A percentile compares a stretch with the other conserved stretches of the same genome.
Evolutionary conservation across 2,329 filamentous ascomycete genomes (phyloP).

Genomic region (Colletotrichum eremochloae): DNA sequence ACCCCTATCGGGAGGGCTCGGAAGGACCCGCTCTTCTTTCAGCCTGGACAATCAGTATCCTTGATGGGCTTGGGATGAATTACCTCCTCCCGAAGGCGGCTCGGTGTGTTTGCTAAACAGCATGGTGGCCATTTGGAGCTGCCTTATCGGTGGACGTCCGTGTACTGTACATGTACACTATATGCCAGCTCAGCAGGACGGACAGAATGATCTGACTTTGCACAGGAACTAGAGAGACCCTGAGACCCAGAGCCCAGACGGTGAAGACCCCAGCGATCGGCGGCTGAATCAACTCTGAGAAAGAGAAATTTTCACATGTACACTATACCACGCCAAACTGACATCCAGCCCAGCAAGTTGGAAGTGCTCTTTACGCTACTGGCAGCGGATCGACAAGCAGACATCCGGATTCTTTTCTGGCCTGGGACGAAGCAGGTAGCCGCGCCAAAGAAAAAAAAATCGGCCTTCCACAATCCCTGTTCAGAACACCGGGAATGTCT

Average conservation of each 20-base stretch:
- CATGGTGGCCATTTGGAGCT: constrained; percentile 15
- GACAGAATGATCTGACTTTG: background rate
- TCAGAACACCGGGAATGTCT: background rate
- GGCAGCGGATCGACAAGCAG: constrained; percentile 36
- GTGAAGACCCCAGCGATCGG: constrained; percentile 2
- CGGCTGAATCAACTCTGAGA: constrained; percentile 7
- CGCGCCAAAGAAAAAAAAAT: constrained; percentile 9
- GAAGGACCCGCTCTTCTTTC: constrained; percentile 37
- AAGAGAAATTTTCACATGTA: constrained; percentile 39
- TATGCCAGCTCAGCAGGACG: background rate
- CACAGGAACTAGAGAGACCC: background rate
- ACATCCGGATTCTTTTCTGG: constrained; percentile 30
- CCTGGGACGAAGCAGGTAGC: constrained; percentile 11
- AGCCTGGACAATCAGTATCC: constrained; percentile 16
- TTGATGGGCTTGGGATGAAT: constrained; percentile 2
- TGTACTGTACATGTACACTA: background rate
- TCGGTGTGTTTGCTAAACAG: constrained; percentile 28
- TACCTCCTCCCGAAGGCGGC: constrained; percentile 8
- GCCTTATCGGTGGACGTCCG: constrained; percentile 20
- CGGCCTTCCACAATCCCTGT: constrained; percentile 26
- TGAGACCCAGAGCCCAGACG: constrained; percentile 2
- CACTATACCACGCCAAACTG: constrained; percentile 19
- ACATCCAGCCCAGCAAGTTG: constrained; percentile 20
- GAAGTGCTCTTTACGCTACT: constrained; percentile 16
- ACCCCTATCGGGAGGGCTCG: constrained; percentile 41